Conservation (phyloP, 73 alveolate species). For the Paramecium biaurelia region DNA sequence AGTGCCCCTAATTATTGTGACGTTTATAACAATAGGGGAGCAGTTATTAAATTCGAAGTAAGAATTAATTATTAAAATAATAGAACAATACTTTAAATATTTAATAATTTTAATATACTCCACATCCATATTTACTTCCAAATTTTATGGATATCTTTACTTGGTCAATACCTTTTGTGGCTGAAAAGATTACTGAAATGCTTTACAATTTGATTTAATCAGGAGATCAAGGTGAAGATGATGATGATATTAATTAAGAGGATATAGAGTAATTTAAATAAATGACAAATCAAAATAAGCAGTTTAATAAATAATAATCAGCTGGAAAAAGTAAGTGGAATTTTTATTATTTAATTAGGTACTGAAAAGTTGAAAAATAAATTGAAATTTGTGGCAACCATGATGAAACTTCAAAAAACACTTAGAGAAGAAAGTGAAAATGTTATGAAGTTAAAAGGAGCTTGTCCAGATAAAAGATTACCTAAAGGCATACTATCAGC, state of each 20-base stretch:
- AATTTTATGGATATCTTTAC: slow-evolving; percentile 86
- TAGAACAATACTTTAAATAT: slow-evolving; percentile 85
- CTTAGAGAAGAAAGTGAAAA: slow-evolving; percentile 81
- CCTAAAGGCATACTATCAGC: slow-evolving; percentile 81
- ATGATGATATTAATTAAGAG: slow-evolving; percentile 51
- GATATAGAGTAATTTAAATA: slow-evolving; percentile 61
- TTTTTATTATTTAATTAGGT: slow-evolving; percentile 32
- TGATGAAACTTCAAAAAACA: slow-evolving; percentile 73
- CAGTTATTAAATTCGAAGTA: slow-evolving; percentile 85
- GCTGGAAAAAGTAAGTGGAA: background rate
- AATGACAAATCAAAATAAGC: background rate
- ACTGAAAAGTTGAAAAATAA: slow-evolving; percentile 45
- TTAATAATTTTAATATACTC: slow-evolving; percentile 88
- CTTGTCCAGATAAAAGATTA: slow-evolving; percentile 81
- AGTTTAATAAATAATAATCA: background rate
- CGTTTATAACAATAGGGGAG: slow-evolving; percentile 94
- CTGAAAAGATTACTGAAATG: slow-evolving; percentile 91
- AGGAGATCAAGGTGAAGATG: slow-evolving; percentile 60
- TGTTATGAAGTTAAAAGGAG: slow-evolving; percentile 78
- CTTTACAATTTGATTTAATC: slow-evolving; percentile 59
- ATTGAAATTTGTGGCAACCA: slow-evolving; percentile 49
- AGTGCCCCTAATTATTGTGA: slow-evolving; percentile 97
- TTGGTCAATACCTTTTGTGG: slow-evolving; percentile 92
- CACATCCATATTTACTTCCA: slow-evolving; percentile 94
- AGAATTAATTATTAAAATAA: background rate